Percentiles rank a stretch among this genome's conserved stretches.
phyloP scores from a whole-genome alignment of 495 filamentous ascomycete genomes.

The Pyrenopolyporus hunteri region DNA sequence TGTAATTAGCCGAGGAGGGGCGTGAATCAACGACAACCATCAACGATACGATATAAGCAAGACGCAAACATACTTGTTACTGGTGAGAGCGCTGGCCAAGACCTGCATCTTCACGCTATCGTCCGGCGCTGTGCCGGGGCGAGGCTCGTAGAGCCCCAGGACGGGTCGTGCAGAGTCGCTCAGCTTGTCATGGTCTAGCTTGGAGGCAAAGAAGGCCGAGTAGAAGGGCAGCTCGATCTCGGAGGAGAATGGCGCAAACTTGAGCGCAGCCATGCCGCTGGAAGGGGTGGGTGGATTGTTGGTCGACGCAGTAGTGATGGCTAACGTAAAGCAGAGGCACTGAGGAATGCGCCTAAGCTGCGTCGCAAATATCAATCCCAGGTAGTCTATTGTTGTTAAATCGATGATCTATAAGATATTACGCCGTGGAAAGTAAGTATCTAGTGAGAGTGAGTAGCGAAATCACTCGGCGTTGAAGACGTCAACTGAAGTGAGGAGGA shows the following conservation, averaged over 20 bases:
- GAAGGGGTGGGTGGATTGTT: not conserved
- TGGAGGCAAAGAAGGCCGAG: constrained; percentile 81
- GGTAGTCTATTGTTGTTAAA: constrained; percentile 1
- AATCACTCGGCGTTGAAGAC: constrained; percentile 2
- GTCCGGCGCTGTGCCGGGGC: constrained; percentile 67
- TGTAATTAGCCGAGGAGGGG: constrained; percentile 12
- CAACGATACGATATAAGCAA: not conserved
- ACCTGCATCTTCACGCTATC: constrained; percentile 85
- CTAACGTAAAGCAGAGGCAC: not conserved
- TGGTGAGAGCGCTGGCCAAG: constrained; percentile 81
- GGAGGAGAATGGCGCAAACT: constrained; percentile 85
- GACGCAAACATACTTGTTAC: constrained; percentile 69
- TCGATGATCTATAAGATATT: constrained; percentile 9
- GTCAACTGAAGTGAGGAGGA: constrained; percentile 6
- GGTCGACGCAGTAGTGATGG: not conserved
- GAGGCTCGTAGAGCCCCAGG: constrained; percentile 89
- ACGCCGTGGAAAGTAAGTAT: not conserved
- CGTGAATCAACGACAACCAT: not conserved
- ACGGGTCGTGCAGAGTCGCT: constrained; percentile 87
- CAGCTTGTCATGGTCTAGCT: constrained; percentile 96
- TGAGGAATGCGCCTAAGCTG: not conserved
- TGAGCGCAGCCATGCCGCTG: constrained; percentile 46
- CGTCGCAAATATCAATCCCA: not conserved
- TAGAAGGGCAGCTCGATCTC: constrained; percentile 97
- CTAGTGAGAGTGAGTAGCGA: not conserved